Percentiles rank a stretch among this genome's conserved stretches.
Evolutionary conservation across 2,329 filamentous ascomycete species (phyloP).

Genomic region (Thyridium curvatum): DNA sequence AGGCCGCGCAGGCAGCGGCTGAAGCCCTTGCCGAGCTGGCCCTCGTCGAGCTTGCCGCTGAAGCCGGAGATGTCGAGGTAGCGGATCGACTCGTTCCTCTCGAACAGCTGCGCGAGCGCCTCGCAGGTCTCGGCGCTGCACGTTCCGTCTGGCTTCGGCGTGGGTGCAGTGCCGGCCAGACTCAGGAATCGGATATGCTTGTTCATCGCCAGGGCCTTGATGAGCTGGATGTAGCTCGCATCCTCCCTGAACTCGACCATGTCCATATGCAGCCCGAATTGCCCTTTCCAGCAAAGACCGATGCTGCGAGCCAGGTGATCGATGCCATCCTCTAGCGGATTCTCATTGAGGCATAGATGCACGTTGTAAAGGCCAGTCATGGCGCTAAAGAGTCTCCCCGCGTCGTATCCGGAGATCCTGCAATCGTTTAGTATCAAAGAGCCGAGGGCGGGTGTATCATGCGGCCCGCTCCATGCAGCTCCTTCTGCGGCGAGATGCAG

Average conservation of each 20-base stretch:
- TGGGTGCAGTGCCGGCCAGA: slow-evolving; percentile 46
- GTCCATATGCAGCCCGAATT: slow-evolving; percentile 43
- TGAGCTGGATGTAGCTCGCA: slow-evolving; percentile 41
- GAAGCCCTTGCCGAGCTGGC: slow-evolving; percentile 47
- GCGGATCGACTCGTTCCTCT: slow-evolving; percentile 42
- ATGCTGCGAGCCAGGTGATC: slow-evolving; percentile 43
- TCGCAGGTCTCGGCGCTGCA: slow-evolving; percentile 38
- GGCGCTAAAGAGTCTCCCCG: slow-evolving; percentile 42
- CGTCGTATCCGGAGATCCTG: slow-evolving; percentile 41
- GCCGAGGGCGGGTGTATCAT: slow-evolving; percentile 27
- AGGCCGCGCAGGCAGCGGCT: slow-evolving; percentile 36
- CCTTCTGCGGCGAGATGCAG: slow-evolving; percentile 6
- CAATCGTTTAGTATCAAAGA: slow-evolving; percentile 44
- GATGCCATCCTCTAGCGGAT: slow-evolving; percentile 46
- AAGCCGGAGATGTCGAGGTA: slow-evolving; percentile 52
- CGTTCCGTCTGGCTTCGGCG: slow-evolving; percentile 21
- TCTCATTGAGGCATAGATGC: slow-evolving; percentile 43
- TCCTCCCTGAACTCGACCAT: slow-evolving; percentile 53
- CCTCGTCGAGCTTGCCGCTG: slow-evolving; percentile 51
- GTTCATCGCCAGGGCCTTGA: slow-evolving; percentile 43
- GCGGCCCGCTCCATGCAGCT: slow-evolving; percentile 16
- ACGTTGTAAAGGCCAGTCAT: slow-evolving; percentile 40
- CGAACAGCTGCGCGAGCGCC: slow-evolving; percentile 43
- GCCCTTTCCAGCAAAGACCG: slow-evolving; percentile 34
- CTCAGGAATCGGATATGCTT: slow-evolving; percentile 44